phyloP scores from a whole-genome alignment of 225 moss, liverwort and hornwort species.

The Polytrichum commune region DNA sequence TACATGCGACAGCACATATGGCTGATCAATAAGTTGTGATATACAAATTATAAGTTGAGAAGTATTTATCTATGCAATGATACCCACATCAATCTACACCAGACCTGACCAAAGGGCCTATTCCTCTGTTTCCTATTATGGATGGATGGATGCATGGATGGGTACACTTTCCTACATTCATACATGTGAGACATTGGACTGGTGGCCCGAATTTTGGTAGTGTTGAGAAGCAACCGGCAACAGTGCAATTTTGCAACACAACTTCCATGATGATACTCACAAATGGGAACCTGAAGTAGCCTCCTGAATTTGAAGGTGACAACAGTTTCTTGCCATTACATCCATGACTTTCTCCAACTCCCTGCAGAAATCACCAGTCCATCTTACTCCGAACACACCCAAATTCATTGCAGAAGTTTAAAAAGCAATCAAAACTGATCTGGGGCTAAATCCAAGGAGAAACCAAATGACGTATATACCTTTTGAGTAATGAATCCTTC shows the following conservation, averaged over 20 bases:
- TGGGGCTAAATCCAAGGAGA: background rate
- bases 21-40: no score
- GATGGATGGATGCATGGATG: no score
- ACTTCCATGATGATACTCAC: constrained; percentile 28
- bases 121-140: no score
- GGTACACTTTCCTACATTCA: no score
- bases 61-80: no score
- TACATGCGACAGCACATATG: no score
- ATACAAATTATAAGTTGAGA: no score
- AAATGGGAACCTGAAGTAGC: constrained; percentile 46
- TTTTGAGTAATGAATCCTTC: constrained; percentile 83
- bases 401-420: constrained; percentile 2
- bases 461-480: constrained; percentile 23
- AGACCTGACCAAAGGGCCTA: no score
- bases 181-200: no score
- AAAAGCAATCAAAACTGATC: background rate
- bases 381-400: constrained; percentile 11
- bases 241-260: background rate
- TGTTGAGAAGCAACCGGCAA: background rate
- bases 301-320: constrained; percentile 78
- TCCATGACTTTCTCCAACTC: constrained; percentile 89
- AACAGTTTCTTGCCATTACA: constrained; percentile 90
- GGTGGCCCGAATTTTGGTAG: no score
- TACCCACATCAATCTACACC: no score
- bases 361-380: constrained; percentile 24